Evolutionary conservation across 768 basidiomycete genomes (phyloP).

Genomic region (Tulasnella sp.): DNA sequence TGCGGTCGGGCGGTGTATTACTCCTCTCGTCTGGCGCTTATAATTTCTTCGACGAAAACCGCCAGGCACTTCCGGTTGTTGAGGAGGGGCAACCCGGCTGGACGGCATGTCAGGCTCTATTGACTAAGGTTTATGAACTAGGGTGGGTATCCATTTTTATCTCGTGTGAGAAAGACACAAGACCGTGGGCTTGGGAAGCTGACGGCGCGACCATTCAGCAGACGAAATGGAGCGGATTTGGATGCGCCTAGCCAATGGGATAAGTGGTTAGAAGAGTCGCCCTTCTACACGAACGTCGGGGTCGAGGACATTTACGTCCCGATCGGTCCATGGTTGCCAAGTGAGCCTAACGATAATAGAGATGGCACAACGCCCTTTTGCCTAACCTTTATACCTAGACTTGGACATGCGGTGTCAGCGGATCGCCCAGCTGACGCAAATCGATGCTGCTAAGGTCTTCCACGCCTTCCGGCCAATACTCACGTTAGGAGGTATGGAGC

Average conservation of each 20-base stretch:
- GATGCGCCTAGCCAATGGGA: constrained; percentile 15
- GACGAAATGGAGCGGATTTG: background rate
- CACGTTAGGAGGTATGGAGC: background rate
- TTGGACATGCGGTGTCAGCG: constrained; percentile 18
- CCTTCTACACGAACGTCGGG: constrained; percentile 20
- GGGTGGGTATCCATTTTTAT: constrained; percentile 5
- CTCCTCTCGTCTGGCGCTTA: background rate
- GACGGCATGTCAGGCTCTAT: constrained; percentile 13
- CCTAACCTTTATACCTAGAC: background rate
- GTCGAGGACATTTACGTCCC: constrained; percentile 26
- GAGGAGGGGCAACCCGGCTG: constrained; percentile 26
- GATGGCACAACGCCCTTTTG: no score
- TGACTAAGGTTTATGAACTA: background rate
- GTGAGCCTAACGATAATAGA: background rate
- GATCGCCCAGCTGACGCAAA: constrained; percentile 15
- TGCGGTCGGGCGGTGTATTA: constrained; percentile 11
- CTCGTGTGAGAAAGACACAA: background rate
- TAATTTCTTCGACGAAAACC: constrained; percentile 16
- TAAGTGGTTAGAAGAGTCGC: constrained; percentile 9
- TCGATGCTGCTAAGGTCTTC: background rate
- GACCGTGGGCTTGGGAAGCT: background rate
- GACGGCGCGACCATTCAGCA: constrained; percentile 15
- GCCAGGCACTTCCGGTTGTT: background rate
- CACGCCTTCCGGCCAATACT: background rate
- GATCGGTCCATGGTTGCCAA: constrained; percentile 21